Evolutionary conservation across 2,329 filamentous ascomycete genomes (phyloP), one percentile per base, ranked within the genome.

Genomic region (Graphiopsis chlorocephala): DNA sequence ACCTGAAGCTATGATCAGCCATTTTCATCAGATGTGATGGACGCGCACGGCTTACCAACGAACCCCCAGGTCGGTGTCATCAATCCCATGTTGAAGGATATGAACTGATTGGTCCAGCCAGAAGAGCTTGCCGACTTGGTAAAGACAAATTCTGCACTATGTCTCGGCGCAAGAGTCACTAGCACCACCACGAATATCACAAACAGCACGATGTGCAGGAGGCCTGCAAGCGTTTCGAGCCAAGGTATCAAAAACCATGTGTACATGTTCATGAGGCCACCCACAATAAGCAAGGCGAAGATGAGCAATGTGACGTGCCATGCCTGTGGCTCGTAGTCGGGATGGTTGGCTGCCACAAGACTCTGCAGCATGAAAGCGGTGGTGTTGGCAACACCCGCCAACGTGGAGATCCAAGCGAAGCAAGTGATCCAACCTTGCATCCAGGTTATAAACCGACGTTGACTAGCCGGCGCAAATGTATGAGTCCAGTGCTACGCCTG

Each of bases 281-380:
- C 67, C 20, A 71, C 60, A 26, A 75, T 68, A 6, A 79, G 71
- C 62, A 78, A 72, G 1, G 76, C 78, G 53, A 75, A 73, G 56
- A 79, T 76, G 23, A 81, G 74, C 23, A 81, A 64, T 0, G 76
- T 77, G 6, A 76, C 69, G 61, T 80, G 78, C 77, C 78, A 81
- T 45, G 72, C 64, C 58, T 77, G 63, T 7, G 73, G 62, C 1
- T 68, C 68, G 63, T 78, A 79, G n/a, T 70, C 67, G 0, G 75
- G 74, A 50, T 73, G 73, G 55, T 77, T 75, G 3, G 72, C 67
- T 12, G 70, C 70, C 15, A 73, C 73, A 15, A 79, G 61, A 10
- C 72, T 73, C 45, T 77, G 76, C 28, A 78, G 72, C 67, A 78
- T 74, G 28, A 75, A 75, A 1, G 74, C 73, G 1, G 74, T 76